A percentile compares a stretch with the other conserved stretches of the same genome.
Evolutionary conservation across 306 rosid species (phyloP).

Genomic region (Pterocarpus macrocarpus): DNA sequence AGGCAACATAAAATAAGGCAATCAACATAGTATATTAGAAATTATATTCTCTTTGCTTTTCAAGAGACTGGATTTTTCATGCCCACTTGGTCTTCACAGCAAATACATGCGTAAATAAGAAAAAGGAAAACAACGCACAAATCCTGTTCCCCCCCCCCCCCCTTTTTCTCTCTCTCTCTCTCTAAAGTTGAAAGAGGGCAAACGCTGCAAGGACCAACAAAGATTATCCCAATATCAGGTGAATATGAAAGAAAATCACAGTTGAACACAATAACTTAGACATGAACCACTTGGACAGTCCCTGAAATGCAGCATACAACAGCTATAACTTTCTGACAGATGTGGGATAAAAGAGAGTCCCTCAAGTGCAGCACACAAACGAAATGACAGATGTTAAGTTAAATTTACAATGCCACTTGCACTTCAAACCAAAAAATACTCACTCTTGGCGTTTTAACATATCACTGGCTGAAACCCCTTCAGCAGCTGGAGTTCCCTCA

Average conservation of each 20-base stretch:
- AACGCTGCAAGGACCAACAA: neutral
- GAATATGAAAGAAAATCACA: conserved; percentile 23
- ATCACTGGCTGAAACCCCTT: conserved; percentile 88
- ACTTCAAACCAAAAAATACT: conserved; percentile 52
- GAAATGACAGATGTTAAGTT: neutral
- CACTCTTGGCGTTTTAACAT: conserved; percentile 86
- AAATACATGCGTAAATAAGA: neutral
- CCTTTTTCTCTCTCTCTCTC: no score
- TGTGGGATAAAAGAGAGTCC: conserved; percentile 19
- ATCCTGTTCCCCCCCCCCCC: neutral
- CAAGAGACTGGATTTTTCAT: conserved; percentile 2
- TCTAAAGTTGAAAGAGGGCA: conserved; percentile 11
- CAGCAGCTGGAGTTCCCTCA: conserved; percentile 93
- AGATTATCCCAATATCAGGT: conserved; percentile 10
- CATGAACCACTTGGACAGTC: neutral
- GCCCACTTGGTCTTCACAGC: neutral
- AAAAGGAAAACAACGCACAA: neutral
- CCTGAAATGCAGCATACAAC: conserved; percentile 3
- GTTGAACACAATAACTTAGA: neutral
- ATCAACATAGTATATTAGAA: conserved; percentile 16
- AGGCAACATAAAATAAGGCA: conserved; percentile 19
- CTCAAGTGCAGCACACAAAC: conserved; percentile 9
- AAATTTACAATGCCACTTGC: conserved; percentile 29
- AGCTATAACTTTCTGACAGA: neutral
- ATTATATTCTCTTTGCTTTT: conserved; percentile 32